These are phyloP conservation scores for Acephala macrosclerotiorum DNA, from an alignment of 2,329 filamentous ascomycete genomes.

Conservation along the genomic window DNA sequence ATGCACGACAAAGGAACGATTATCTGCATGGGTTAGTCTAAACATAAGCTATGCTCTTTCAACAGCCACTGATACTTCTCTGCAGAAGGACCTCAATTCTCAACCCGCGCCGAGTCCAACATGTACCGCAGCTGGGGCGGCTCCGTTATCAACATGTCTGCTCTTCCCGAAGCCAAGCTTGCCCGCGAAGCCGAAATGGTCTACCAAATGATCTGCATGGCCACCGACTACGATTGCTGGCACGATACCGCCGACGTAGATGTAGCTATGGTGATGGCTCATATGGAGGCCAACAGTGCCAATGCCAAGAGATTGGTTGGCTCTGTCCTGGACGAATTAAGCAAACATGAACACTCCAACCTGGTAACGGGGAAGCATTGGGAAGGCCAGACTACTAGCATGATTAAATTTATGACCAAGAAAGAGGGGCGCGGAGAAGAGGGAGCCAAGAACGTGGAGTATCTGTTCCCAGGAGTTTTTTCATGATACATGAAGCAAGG, in stretches of 20 bases:
- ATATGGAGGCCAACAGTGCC: conserved; percentile 91
- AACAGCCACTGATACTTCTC: conserved; percentile 9
- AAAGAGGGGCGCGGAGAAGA: conserved; percentile 75
- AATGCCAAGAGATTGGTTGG: conserved; percentile 88
- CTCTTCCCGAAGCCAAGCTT: conserved; percentile 93
- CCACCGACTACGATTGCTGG: conserved; percentile 99
- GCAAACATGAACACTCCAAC: conserved; percentile 77
- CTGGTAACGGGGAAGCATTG: conserved; percentile 83
- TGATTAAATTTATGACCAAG: conserved; percentile 83
- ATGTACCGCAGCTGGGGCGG: conserved; percentile 96
- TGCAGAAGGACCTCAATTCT: conserved; percentile 96
- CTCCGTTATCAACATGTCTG: conserved; percentile 97
- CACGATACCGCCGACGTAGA: conserved; percentile 83
- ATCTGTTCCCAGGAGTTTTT: conserved; percentile 77
- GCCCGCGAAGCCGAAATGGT: conserved; percentile 95
- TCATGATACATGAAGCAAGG: background rate
- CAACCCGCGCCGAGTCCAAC: conserved; percentile 92
- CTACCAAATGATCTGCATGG: conserved; percentile 99
- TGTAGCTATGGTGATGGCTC: conserved; percentile 95
- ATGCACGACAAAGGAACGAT: conserved; percentile 86
- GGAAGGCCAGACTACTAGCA: conserved; percentile 77
- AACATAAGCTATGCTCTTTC: background rate
- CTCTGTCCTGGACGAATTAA: conserved; percentile 86
- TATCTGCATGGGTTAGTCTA: conserved; percentile 83
- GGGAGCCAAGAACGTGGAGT: conserved; percentile 81